Conservation (phyloP, 1,139 yeast genomes). For the Zygoascus sp. region DNA sequence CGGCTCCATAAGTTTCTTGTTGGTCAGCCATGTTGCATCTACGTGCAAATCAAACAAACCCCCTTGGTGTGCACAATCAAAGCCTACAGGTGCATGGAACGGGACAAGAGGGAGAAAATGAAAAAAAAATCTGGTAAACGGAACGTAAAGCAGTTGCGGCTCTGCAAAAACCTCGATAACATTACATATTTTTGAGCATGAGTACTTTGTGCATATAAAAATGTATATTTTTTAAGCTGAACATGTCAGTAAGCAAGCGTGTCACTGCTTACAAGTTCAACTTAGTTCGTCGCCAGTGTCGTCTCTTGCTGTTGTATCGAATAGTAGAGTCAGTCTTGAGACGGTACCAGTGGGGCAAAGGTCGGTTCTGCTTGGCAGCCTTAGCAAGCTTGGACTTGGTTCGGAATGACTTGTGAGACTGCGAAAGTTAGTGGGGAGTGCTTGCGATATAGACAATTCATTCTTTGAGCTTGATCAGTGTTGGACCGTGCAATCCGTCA, state of each 20-base stretch:
- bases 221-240: conserved; percentile 1
- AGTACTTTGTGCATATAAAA: conserved; percentile 4
- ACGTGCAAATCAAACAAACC: not conserved
- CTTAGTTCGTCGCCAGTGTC: conserved; percentile 99
- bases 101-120: not conserved
- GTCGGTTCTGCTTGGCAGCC: conserved; percentile 99
- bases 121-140: not conserved
- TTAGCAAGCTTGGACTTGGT: conserved; percentile 99
- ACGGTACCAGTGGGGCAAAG: conserved; percentile 99
- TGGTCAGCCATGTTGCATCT: not conserved
- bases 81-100: not conserved
- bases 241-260: not conserved
- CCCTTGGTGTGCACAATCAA: not conserved
- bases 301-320: conserved; percentile 99
- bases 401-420: conserved; percentile 91
- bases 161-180: not conserved
- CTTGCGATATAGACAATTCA: no score
- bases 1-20: conserved; percentile 24
- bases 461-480: no score
- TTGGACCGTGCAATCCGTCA: no score
- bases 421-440: conserved; percentile 2
- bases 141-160: not conserved
- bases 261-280: conserved; percentile 77
- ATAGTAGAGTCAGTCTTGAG: conserved; percentile 96
- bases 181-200: conserved; percentile 3